Evolutionary conservation across 164 flowering plant species (phyloP), one percentile per base, ranked within the genome.

Genomic region (Cinnamomum micranthum): DNA sequence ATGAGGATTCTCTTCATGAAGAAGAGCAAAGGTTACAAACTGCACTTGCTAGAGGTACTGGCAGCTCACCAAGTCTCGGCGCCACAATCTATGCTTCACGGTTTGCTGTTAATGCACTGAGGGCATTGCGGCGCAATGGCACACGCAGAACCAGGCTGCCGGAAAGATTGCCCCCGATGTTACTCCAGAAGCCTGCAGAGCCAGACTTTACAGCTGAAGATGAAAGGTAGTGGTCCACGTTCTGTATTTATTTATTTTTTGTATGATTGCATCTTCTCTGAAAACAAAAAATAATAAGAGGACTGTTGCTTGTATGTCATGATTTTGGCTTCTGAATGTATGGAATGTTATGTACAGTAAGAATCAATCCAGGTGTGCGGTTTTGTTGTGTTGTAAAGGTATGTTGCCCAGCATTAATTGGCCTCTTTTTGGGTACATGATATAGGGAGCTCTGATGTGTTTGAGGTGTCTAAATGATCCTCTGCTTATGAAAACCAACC

Each of bases 61-160:
- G 88, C 35, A 88, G 80, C 74, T 86, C 92, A 0, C 92, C 91
- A 0, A 92, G 96, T 77, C 82, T 93, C 17, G 93, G 94, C 6
- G 97, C 96, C 68, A 89, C 98, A 65, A 88, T 91, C 22, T 93
- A 91, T 67, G 96, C 93, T 3, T 89, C 97, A 2, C 74, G 90
- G 24, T 91, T 93, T 72, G 98, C 98, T 50, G 94, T 91, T 12
- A 93, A 91, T 80, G 85, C 83, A 3, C 83, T 91, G 1, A 82
- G 90, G 11, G 75, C 82, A 6, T 15, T 89, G 52, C 76, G 90
- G 25, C 76, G 83, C 2, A 74, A 55, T 33, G 22, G 76, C 11
- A 50, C 80, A 15, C 81, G 82, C 64, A 87, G 79, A 65, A 68
- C 78, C 13, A 85, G 85, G 81, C 23, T 82, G 71, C 82, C 81